Evolutionary conservation across 2,329 filamentous ascomycete genomes (phyloP).

Genomic region (Colletotrichum truncatum): DNA sequence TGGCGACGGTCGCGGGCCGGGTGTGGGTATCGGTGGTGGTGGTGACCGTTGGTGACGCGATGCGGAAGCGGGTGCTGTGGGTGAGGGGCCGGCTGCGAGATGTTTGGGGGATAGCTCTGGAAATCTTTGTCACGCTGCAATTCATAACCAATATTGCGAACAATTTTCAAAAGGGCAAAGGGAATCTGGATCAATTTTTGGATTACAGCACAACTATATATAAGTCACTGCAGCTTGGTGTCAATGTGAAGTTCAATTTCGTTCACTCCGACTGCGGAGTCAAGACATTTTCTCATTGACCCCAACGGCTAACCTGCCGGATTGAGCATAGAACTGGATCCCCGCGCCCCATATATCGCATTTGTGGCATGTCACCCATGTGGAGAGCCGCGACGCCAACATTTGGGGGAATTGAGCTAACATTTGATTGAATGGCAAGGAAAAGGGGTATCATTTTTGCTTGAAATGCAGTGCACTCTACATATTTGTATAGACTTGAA

Average conservation of each 20-base stretch:
- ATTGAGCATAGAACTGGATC: background rate
- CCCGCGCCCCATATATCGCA: conserved; percentile 3
- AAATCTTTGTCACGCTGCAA: background rate
- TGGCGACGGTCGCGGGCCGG: background rate
- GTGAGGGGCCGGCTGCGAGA: conserved; percentile 7
- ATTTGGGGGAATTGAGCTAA: background rate
- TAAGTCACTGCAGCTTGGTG: background rate
- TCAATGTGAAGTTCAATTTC: conserved; percentile 5
- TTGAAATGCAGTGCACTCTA: conserved; percentile 11
- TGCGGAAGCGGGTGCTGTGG: background rate
- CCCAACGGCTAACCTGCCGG: background rate
- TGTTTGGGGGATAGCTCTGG: background rate
- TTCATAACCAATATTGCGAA: conserved; percentile 1
- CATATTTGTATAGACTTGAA: background rate
- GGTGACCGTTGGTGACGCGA: no score
- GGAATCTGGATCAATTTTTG: background rate
- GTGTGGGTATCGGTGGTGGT: background rate
- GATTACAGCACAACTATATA: background rate
- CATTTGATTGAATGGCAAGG: background rate
- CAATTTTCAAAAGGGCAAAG: background rate
- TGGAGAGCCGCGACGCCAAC: background rate
- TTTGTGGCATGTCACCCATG: background rate
- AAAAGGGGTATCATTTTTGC: conserved; percentile 22
- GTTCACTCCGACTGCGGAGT: conserved; percentile 24
- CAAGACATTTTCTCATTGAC: background rate